Evolutionary conservation across 1,284 basidiomycete genomes (phyloP).

Genomic region (Kwoniella shivajii): DNA sequence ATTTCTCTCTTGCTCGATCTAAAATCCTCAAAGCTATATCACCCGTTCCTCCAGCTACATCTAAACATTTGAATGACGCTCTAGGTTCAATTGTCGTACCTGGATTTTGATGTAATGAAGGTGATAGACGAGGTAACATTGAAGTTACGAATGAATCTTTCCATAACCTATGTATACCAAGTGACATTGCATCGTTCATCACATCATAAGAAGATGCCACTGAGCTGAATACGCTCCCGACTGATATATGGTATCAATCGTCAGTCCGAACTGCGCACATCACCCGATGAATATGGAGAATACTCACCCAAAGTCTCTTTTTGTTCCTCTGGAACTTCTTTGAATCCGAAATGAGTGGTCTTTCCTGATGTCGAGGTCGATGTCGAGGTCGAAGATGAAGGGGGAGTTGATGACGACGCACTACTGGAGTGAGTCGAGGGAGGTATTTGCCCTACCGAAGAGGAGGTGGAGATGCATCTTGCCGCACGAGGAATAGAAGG

Average conservation of each 20-base stretch:
- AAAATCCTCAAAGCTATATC: constrained; percentile 95
- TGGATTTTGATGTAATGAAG: constrained; percentile 45
- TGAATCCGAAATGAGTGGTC: constrained; percentile 91
- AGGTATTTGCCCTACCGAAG: not conserved
- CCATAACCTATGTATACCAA: constrained; percentile 96
- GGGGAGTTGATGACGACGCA: too few species aligned
- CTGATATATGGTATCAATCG: constrained; percentile 48
- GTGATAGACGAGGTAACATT: constrained; percentile 65
- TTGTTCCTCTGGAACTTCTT: constrained; percentile 73
- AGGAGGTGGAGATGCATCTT: constrained; percentile 7
- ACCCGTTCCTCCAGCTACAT: constrained; percentile 97
- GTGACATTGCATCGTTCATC: constrained; percentile 98
- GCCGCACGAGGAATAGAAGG: not conserved
- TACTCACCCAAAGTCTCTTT: constrained; percentile 63
- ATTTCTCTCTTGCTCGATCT: constrained; percentile 85
- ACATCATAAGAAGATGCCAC: constrained; percentile 95
- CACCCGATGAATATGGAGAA: not conserved
- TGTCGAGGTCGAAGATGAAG: not conserved
- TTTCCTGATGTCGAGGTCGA: constrained; percentile 3
- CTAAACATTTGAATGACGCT: constrained; percentile 71
- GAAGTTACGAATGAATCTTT: constrained; percentile 87
- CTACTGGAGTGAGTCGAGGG: not conserved
- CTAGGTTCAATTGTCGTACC: constrained; percentile 39
- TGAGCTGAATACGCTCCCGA: constrained; percentile 91
- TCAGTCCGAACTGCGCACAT: not conserved